These are phyloP conservation scores for Nakazawaea laoshanensis DNA, from an alignment of 805 yeast genomes.

Conservation along the genomic window DNA sequence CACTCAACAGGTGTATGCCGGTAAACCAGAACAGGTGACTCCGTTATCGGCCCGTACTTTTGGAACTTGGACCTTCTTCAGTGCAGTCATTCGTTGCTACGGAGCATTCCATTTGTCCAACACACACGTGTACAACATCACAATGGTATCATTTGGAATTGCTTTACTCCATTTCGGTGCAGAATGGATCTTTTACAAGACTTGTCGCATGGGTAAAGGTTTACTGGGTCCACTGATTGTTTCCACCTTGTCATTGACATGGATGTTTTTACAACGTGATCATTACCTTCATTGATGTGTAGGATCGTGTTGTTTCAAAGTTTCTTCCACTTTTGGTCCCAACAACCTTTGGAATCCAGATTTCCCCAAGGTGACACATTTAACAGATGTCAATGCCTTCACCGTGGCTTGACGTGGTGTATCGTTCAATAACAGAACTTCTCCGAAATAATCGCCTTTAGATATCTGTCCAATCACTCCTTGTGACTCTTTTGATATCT, in stretches of 20 bases:
- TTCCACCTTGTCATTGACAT: slow-evolving; percentile 57
- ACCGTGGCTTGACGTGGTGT: slow-evolving; percentile 93
- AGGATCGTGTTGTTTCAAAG: slow-evolving; percentile 81
- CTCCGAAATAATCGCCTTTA: slow-evolving; percentile 94
- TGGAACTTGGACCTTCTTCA: slow-evolving; percentile 94
- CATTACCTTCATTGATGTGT: slow-evolving; percentile 43
- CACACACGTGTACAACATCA: slow-evolving; percentile 67
- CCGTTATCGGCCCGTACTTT: slow-evolving; percentile 86
- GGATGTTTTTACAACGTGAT: slow-evolving; percentile 75
- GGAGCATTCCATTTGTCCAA: slow-evolving; percentile 74
- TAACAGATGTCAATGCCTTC: slow-evolving; percentile 61
- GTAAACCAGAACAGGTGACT: slow-evolving; percentile 48
- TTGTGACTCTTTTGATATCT: slow-evolving; percentile 52
- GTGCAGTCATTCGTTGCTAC: slow-evolving; percentile 76
- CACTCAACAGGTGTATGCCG: slow-evolving; percentile 73
- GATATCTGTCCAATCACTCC: slow-evolving; percentile 54
- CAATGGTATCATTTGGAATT: slow-evolving; percentile 70
- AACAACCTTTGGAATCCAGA: slow-evolving; percentile 88
- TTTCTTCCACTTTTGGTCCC: slow-evolving; percentile 84
- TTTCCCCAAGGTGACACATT: slow-evolving; percentile 88
- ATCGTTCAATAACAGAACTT: slow-evolving; percentile 86
- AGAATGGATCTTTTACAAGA: slow-evolving; percentile 75
- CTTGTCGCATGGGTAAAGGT: slow-evolving; percentile 82
- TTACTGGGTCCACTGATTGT: slow-evolving; percentile 85
- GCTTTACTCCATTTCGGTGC: slow-evolving; percentile 78